Conservation (phyloP, 495 filamentous ascomycete genomes). For the Poronia punctata region DNA sequence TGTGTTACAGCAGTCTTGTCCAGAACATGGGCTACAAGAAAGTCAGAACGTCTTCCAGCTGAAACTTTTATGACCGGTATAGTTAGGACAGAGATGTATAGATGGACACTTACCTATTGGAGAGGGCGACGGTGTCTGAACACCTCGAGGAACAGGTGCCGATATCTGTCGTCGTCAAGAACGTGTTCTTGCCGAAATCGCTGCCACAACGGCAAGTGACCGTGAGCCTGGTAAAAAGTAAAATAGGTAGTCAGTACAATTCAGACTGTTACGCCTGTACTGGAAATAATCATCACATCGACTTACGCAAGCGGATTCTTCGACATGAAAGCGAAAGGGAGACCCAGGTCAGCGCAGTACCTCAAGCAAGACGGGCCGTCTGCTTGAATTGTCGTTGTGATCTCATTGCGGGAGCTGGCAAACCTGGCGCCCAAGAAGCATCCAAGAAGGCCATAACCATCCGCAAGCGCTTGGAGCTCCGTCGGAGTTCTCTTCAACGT, state of each 20-base stretch:
- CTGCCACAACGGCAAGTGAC: constrained; percentile 2
- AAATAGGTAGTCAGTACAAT: too few species aligned
- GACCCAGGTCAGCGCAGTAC: constrained; percentile 6
- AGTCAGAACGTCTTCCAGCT: background rate
- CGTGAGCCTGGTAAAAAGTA: too few species aligned
- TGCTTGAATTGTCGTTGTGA: background rate
- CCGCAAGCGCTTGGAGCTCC: background rate
- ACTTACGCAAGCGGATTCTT: background rate
- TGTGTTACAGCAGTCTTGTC: constrained; percentile 6
- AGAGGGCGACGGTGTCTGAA: background rate
- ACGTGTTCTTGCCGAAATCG: background rate
- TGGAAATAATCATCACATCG: background rate
- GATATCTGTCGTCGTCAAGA: background rate
- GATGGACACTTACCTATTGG: too few species aligned
- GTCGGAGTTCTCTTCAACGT: background rate
- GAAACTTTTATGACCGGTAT: too few species aligned
- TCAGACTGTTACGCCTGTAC: too few species aligned
- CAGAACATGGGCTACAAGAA: background rate
- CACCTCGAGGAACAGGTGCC: background rate
- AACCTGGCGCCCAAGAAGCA: constrained; percentile 6
- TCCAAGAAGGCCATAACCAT: background rate
- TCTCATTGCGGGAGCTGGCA: background rate
- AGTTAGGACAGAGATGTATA: background rate
- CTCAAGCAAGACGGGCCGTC: background rate
- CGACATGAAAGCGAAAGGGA: background rate